These are phyloP conservation scores for Urostyla sp. DNA, from an alignment of 73 alveolate species.

Conservation along the genomic window DNA sequence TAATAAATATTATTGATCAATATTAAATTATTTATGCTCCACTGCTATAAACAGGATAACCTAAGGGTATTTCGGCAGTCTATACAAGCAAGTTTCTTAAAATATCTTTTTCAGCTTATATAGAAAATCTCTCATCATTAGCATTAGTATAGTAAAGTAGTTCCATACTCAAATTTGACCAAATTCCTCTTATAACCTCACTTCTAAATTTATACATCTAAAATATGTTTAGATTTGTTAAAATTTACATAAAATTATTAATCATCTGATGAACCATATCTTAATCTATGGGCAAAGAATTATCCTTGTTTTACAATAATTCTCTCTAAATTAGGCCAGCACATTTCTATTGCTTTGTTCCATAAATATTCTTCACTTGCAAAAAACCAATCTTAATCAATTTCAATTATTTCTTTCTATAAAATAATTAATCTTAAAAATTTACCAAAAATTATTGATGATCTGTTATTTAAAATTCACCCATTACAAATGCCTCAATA, in stretches of 20 bases:
- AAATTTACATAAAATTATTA: constrained; percentile 44
- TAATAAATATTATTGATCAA: too few species aligned
- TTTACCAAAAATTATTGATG: constrained; percentile 47
- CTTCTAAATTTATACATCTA: constrained; percentile 58
- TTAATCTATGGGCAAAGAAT: constrained; percentile 54
- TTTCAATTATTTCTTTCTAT: constrained; percentile 27
- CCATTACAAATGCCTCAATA: constrained; percentile 61
- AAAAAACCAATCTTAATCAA: constrained; percentile 48
- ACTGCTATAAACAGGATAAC: constrained; percentile 57
- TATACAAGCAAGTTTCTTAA: constrained; percentile 52
- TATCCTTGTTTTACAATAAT: constrained; percentile 45
- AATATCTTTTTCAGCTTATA: constrained; percentile 57
- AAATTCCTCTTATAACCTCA: constrained; percentile 61
- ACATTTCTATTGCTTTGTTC: constrained; percentile 56
- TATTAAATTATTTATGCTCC: constrained; percentile 51
- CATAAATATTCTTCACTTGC: constrained; percentile 58
- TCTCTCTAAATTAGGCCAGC: constrained; percentile 50
- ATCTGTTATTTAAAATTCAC: constrained; percentile 41
- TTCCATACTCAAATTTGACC: constrained; percentile 52
- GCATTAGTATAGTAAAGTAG: constrained; percentile 63
- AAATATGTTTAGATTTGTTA: not conserved
- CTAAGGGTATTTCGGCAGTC: constrained; percentile 56
- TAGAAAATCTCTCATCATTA: constrained; percentile 61
- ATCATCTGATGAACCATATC: constrained; percentile 38
- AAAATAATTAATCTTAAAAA: not conserved